phyloP scores from a whole-genome alignment of 805 yeast species.

The Starmerella bombi region DNA sequence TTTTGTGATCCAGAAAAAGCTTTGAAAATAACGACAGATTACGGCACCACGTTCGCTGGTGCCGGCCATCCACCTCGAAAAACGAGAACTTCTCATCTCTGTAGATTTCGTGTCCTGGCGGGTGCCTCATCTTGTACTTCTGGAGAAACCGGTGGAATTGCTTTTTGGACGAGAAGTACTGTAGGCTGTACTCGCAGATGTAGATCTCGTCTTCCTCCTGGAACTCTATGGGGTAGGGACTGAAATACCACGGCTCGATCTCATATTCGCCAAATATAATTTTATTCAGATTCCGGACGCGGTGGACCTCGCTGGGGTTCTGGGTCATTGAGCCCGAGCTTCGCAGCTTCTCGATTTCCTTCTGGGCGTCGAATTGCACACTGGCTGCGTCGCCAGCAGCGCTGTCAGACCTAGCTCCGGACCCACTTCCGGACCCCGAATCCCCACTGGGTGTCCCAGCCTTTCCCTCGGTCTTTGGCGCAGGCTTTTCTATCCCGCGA shows the following conservation, averaged over 20 bases:
- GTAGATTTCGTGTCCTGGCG: slow-evolving; percentile 97
- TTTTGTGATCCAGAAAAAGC: slow-evolving; percentile 86
- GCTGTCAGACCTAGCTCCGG: slow-evolving; percentile 34
- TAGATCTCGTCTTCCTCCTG: slow-evolving; percentile 85
- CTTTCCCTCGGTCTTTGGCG: slow-evolving; percentile 30
- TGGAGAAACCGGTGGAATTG: slow-evolving; percentile 86
- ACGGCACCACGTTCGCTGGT: slow-evolving; percentile 95
- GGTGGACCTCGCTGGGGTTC: slow-evolving; percentile 68
- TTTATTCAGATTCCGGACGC: slow-evolving; percentile 69
- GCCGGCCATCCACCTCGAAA: slow-evolving; percentile 93
- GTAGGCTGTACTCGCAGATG: slow-evolving; percentile 80
- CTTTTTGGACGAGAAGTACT: slow-evolving; percentile 75
- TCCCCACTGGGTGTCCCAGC: slow-evolving; percentile 16
- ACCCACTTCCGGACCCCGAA: slow-evolving; percentile 9
- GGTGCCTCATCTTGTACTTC: slow-evolving; percentile 82
- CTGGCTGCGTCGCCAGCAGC: slow-evolving; percentile 75
- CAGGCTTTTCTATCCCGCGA: slow-evolving; percentile 53
- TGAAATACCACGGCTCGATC: slow-evolving; percentile 97
- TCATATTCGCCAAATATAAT: slow-evolving; percentile 79
- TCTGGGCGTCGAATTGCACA: slow-evolving; percentile 78
- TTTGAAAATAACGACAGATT: slow-evolving; percentile 84
- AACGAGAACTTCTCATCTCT: slow-evolving; percentile 86
- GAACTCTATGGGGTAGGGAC: slow-evolving; percentile 90
- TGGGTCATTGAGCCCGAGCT: slow-evolving; percentile 98
- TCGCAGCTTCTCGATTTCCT: slow-evolving; percentile 80